Conservation (phyloP, 2,329 filamentous ascomycete genomes). For the Chaetomium olivaceum region DNA sequence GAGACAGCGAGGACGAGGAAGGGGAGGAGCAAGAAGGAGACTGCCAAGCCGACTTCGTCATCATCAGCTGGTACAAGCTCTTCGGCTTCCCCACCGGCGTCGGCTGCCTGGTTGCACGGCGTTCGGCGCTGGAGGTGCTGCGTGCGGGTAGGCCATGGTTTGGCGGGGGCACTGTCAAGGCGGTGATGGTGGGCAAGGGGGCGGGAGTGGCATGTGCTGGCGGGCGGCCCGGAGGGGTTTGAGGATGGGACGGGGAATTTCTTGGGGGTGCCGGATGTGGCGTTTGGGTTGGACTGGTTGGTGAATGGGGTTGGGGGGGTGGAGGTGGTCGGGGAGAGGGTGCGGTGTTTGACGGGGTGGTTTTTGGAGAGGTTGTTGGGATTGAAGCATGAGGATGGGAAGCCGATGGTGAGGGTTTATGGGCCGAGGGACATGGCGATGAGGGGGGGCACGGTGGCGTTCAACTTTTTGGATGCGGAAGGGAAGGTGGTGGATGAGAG, state of each 20-base stretch:
- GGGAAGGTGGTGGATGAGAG: slow-evolving; percentile 42
- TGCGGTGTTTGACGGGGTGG: slow-evolving; percentile 42
- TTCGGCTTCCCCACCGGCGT: slow-evolving; percentile 47
- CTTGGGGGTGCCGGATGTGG: slow-evolving; percentile 43
- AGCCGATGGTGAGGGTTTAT: slow-evolving; percentile 40
- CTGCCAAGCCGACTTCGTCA: slow-evolving; percentile 43
- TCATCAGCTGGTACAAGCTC: slow-evolving; percentile 46
- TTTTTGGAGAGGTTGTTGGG: slow-evolving; percentile 37
- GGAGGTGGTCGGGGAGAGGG: slow-evolving; percentile 35
- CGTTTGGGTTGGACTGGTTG: slow-evolving; percentile 42
- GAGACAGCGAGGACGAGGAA: no score
- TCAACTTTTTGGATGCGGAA: slow-evolving; percentile 41
- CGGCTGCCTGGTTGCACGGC: slow-evolving; percentile 42
- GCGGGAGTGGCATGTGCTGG: slow-evolving; percentile 37
- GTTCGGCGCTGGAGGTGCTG: slow-evolving; percentile 37
- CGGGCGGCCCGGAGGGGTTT: slow-evolving; percentile 37
- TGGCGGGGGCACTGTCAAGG: slow-evolving; percentile 42
- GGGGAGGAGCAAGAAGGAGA: neutral
- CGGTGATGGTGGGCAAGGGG: slow-evolving; percentile 35
- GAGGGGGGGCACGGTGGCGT: slow-evolving; percentile 43
- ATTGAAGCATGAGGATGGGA: slow-evolving; percentile 39
- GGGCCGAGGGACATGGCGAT: slow-evolving; percentile 37
- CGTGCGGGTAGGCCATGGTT: slow-evolving; percentile 43
- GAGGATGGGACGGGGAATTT: slow-evolving; percentile 47
- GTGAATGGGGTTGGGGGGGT: slow-evolving; percentile 37